Evolutionary conservation across 2,329 filamentous ascomycete genomes (phyloP).

Genomic region (Exophiala sideris): DNA sequence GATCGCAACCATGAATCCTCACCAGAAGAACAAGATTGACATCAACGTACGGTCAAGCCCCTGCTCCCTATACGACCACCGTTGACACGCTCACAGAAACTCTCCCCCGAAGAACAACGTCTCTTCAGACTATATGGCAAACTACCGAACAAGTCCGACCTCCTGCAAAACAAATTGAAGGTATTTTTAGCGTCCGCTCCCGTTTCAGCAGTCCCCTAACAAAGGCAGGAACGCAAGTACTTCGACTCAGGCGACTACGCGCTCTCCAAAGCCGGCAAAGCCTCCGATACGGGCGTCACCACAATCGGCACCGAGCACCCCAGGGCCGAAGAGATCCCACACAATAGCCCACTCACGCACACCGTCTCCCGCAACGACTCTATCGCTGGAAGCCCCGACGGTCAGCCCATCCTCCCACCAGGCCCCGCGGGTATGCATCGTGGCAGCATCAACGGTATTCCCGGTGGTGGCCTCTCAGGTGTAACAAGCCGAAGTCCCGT

Average conservation of each 20-base stretch:
- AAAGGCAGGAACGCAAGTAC: slow-evolving; percentile 80
- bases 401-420: slow-evolving; percentile 27
- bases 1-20: slow-evolving; percentile 72
- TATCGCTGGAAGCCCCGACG: slow-evolving; percentile 24
- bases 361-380: slow-evolving; percentile 43
- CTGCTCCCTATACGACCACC: not conserved
- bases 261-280: slow-evolving; percentile 95
- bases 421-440: slow-evolving; percentile 36
- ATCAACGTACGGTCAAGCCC: slow-evolving; percentile 57
- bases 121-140: slow-evolving; percentile 98
- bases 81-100: slow-evolving; percentile 56
- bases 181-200: slow-evolving; percentile 36
- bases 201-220: slow-evolving; percentile 1
- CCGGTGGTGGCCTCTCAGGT: slow-evolving; percentile 27
- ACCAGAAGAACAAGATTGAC: slow-evolving; percentile 98
- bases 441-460: slow-evolving; percentile 46
- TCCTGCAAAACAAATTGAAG: slow-evolving; percentile 97
- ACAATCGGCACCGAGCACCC: slow-evolving; percentile 93
- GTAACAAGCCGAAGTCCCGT: slow-evolving; percentile 71
- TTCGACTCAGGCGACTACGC: slow-evolving; percentile 97
- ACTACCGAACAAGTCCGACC: slow-evolving; percentile 90
- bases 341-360: slow-evolving; percentile 64
- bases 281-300: slow-evolving; percentile 87
- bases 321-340: slow-evolving; percentile 89
- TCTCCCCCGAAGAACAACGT: slow-evolving; percentile 91